Base-by-base conservation (phyloP, 768 basidiomycete genomes). In the Mycena venus region DNA sequence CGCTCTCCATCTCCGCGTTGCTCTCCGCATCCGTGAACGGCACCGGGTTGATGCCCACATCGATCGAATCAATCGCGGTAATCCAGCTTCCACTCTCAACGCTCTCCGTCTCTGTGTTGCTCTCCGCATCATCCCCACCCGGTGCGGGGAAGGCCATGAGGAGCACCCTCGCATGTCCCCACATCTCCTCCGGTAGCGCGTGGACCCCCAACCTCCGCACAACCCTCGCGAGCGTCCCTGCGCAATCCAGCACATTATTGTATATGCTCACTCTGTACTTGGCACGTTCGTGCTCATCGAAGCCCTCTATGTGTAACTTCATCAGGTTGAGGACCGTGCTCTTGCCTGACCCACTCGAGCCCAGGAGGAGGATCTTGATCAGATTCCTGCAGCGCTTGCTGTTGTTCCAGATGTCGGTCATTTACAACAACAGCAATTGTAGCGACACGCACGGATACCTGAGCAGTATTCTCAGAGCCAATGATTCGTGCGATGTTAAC, bases 231-330 rank as follows among this genome's bases (percentile, higher is more conserved):
- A 95, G 86, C 12, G 90, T 90, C 74, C 93, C 91, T 0, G 92
- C 94, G 15, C 91, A 91, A 74, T 95, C 94, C 70, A 94, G 84
- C 19, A 94, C 87, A 82, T n/a, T n/a, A n/a, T n/a, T n/a, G n/a
- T n/a, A n/a, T n/a, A n/a, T n/a, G n/a, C n/a, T n/a, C n/a, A n/a
- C 94, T 90, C 91, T 86, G 85, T 89, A 94, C 3, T 87, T 84
- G 73, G 90, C 83, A 32, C 92, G 88, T 79, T 94, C 94, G 4
- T 91, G 89, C 32, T 82, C 79, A 2, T 88, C 88, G 83, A 92
- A 95, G 15, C 94, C 94, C 75, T 90, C 89, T n/a, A n/a, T n/a
- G n/a, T 92, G 40, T n/a, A 95, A 93, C 86, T 95, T 94, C 94
- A 95, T 95, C 82, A 94, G 68, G 47, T 70, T 70, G 23, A 70